Evolutionary conservation across 805 yeast genomes (phyloP), one percentile per base, ranked within the genome.

Genomic region (Zygosaccharomyces kombuchaensis): DNA sequence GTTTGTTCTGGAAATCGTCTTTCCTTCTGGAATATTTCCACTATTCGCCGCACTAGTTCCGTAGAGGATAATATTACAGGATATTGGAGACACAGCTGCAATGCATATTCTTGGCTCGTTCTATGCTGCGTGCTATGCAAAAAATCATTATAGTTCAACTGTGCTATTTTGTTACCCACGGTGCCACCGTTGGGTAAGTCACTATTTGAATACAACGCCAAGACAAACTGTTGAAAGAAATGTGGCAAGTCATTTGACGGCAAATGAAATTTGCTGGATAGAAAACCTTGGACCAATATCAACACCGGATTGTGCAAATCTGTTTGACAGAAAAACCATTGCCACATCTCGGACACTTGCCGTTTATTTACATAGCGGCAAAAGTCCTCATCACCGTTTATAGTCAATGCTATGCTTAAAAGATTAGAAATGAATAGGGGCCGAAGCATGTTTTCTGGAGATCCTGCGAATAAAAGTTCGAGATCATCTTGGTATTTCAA

Each of bases 401-500:
- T 40, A 10, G 55, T 42, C 21, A 58, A 17, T 6, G 57, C 53
- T 10, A 62, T 47, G 27, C 54, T 58, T 3, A 61, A 30, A n/a
- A 61, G 43, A 13, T 54, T 55, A 2, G 59, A 52, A n/a, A 50
- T 46, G 9, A 50, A 46, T 8, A 42, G 19, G n/a, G 34, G 19
- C 12, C 34, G 19, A 12, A 45, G 31, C 26, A 44, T 17, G 8
- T 22, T 36, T 7, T 31, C 43, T 4, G 56, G 44, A 6, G 37
- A 40, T n/a, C 42, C 47, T 9, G 57, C 62, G 2, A 61, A 29
- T 5, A 70, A 41, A 43, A 68, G 69, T n/a, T 59, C 68, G 27
- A 65, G 47, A 26, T 71, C 73, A 41, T 70, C 71, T 35, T 55
- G 55, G 37, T 53, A 63, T 43, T 66, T 64, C 2, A 66, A 47